Evolutionary conservation across 2,329 filamentous ascomycete species (phyloP), one percentile per base, ranked within the genome.

Genomic region (Trichophyton equinum): DNA sequence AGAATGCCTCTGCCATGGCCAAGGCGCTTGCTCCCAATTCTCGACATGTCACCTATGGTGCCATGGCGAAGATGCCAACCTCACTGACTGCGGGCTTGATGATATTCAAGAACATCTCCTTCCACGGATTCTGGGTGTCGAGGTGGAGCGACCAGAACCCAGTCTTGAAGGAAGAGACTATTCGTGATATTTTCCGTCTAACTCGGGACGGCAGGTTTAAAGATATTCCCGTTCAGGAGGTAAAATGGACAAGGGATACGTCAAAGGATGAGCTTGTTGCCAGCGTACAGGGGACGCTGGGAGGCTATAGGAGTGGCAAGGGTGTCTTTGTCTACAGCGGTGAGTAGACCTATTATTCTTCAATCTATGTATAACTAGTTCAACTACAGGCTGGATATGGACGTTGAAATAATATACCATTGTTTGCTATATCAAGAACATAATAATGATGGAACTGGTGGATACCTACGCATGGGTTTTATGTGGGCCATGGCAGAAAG

Each of bases 81-180:
- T 80, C 82, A 5, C 75, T 97, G 63, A 90, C 92, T 0, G 88
- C 91, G 0, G 88, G 88, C 0, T 78, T 95, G 66, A 78, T 97
- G 62, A 99, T 99, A 68, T 99, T 99, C 78, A 94, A 92, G 74
- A 85, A 97, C 67, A 80, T 97, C 59, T 81, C 83, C 58, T 95
- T 96, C 70, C 82, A 89, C 64, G 95, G 94, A 3, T 99, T 97
- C 75, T 99, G 94, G 94, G 85, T 97, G 25, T 94, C 88, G 70
- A 84, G 81, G 63, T 97, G 94, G 92, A 89, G 88, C 56, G 86
- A 91, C 70, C 77, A 80, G 64, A 81, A 96, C 67, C 82, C 85
- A 0, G 79, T 80, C 4, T 85, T 86, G 62, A 95, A 95, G 77
- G 82, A 83, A 71, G 82, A 81, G 69, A 95, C 90, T 51, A 85